Base-by-base conservation (phyloP, 176 grass and related monocot genomes). In the Ampelocalamus luodianensis region DNA sequence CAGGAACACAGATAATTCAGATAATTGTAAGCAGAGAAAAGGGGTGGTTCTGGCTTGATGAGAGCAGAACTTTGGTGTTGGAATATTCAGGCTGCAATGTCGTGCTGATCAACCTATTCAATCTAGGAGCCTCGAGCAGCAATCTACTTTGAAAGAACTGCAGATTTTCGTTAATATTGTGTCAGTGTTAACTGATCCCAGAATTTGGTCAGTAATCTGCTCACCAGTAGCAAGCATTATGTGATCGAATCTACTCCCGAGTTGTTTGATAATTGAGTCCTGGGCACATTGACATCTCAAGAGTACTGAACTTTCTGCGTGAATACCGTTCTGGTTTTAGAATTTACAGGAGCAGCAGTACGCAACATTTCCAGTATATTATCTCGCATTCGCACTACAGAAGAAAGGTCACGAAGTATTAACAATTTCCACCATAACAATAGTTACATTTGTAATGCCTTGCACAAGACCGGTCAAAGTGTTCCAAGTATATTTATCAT, bases 21-120 rank as follows among this genome's bases (percentile, higher is more conserved):
- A 39, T 43, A 61, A 51, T 37, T 63, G 36, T 50, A 46, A 84
- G 66, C 17, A 78, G n/a, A 38, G 65, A 71, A 80, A 26, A 88
- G 10, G 65, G 39, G 40, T n/a, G 38, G 7, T 55, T 26, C 20
- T 18, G 22, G n/a, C 8, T 44, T 29, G 44, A 67, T 16, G 48
- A 77, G 36, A 36, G 43, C 58, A 82, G 18, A 72, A 68, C 67
- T 70, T 76, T 48, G 48, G 72, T 49, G 51, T 40, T 42, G 45
- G 67, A 46, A 27, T 40, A 26, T 80, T 85, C 38, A 53, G 85
- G 55, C 14, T 42, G 60, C 54, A 10, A 16, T 53, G 29, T 13
- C 71, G 9, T 76, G 23, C 15, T 38, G 4, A 54, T 46, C 36
- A 32, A 79, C 62, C 56, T 29, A 58, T 58, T 84, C 68, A 67